A percentile compares a stretch with the other conserved stretches of the same genome.
phyloP scores from a whole-genome alignment of 2,329 filamentous ascomycete species.

The Alternaria gaisen region DNA sequence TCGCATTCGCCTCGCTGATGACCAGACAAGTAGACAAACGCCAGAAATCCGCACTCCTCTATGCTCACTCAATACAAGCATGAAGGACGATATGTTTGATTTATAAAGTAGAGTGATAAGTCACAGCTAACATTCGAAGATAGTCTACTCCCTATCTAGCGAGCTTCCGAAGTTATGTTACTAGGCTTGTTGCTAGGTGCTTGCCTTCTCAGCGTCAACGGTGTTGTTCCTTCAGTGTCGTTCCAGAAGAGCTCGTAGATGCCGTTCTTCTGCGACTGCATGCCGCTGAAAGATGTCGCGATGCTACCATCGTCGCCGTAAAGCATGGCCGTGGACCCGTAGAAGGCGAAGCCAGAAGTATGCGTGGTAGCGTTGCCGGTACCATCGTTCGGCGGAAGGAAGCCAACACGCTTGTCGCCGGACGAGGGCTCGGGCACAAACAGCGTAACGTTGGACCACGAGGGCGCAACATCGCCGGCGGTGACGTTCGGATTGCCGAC shows the following conservation, averaged over 20 bases:
- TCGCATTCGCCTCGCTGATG: too few species aligned
- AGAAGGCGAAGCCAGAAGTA: conserved; percentile 3
- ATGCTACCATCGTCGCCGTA: background rate
- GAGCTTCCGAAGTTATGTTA: background rate
- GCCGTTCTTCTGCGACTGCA: background rate
- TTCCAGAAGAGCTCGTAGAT: conserved; percentile 4
- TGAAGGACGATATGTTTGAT: too few species aligned
- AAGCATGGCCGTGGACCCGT: conserved; percentile 3
- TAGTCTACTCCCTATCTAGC: background rate
- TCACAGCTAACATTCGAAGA: too few species aligned
- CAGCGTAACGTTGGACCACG: background rate
- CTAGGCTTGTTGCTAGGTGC: background rate
- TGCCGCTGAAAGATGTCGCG: background rate
- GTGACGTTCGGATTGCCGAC: conserved; percentile 1
- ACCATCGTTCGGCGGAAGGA: background rate
- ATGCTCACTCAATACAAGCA: too few species aligned
- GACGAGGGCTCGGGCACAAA: background rate
- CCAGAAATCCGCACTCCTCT: too few species aligned
- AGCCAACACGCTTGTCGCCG: background rate
- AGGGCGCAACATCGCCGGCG: background rate
- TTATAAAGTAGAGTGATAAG: too few species aligned
- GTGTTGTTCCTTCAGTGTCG: background rate
- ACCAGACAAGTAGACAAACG: too few species aligned
- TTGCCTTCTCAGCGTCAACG: background rate
- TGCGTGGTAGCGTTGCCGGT: background rate